Evolutionary conservation across 2,329 filamentous ascomycete species (phyloP).

Genomic region (Ophiostoma ips): DNA sequence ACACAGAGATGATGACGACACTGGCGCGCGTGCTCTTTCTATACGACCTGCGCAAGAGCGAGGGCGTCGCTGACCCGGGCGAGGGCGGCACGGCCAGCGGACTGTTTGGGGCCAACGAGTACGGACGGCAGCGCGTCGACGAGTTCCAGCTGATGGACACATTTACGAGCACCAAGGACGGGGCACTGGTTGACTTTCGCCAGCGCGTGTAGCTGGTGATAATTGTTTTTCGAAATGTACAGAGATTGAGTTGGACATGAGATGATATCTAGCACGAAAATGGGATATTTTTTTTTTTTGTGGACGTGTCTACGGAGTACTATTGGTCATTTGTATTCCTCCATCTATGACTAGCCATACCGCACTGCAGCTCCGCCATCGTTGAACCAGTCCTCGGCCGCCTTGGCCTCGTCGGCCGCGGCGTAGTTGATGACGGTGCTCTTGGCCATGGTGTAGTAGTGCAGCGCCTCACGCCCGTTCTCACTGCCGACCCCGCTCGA

Average conservation of each 20-base stretch:
- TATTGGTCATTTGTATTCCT: no score
- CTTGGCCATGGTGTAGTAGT: conserved; percentile 45
- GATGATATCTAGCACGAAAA: no score
- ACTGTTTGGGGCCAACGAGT: conserved; percentile 26
- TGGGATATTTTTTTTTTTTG: no score
- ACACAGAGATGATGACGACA: conserved; percentile 51
- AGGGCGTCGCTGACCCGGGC: conserved; percentile 34
- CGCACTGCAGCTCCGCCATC: conserved; percentile 41
- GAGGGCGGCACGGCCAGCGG: conserved; percentile 27
- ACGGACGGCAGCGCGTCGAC: conserved; percentile 36
- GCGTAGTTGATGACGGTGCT: conserved; percentile 60
- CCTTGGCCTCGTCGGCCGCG: conserved; percentile 34
- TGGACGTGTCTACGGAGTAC: no score
- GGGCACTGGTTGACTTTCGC: conserved; percentile 26
- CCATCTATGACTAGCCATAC: conserved; percentile 36
- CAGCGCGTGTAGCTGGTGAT: background rate
- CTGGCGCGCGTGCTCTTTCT: conserved; percentile 46
- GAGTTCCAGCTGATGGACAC: conserved; percentile 62
- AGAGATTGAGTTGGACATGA: no score
- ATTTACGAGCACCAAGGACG: conserved; percentile 61
- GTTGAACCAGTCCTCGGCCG: conserved; percentile 53
- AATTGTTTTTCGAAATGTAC: background rate
- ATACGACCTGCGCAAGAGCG: conserved; percentile 35
- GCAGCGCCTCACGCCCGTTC: conserved; percentile 53
- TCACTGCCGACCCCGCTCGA: conserved; percentile 57